These are phyloP conservation scores for Ulmus americana DNA, from an alignment of 331 rosid species.

Conservation along the genomic window DNA sequence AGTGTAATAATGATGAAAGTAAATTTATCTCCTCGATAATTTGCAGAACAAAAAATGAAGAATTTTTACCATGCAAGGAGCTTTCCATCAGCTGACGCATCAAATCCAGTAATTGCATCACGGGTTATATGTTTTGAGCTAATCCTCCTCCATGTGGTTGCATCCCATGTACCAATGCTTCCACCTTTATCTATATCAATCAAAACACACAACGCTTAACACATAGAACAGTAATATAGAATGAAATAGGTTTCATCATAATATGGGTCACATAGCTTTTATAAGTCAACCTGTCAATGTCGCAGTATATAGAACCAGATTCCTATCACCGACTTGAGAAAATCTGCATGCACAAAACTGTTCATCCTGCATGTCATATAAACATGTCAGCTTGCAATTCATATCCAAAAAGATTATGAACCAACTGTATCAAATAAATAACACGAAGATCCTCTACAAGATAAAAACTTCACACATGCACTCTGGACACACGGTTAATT, in stretches of 20 bases:
- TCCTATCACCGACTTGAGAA: conserved; percentile 43
- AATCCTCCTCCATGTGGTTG: conserved; percentile 62
- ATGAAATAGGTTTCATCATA: not conserved
- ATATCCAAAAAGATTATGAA: conserved; percentile 4
- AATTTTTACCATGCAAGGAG: conserved; percentile 71
- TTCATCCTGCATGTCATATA: conserved; percentile 55
- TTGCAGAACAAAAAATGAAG: conserved; percentile 11
- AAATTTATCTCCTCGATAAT: conserved; percentile 2
- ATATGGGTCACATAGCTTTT: not conserved
- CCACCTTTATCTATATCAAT: conserved; percentile 54
- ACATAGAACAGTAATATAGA: conserved; percentile 5
- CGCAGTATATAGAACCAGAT: conserved; percentile 54
- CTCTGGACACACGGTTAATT: not conserved
- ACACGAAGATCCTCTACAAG: not conserved
- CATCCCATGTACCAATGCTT: conserved; percentile 73
- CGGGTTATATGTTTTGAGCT: conserved; percentile 52
- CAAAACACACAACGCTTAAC: conserved; percentile 18
- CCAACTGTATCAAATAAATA: not conserved
- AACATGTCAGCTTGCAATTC: conserved; percentile 23
- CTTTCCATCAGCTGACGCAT: conserved; percentile 74
- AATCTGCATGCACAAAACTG: conserved; percentile 67
- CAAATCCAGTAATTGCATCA: conserved; percentile 58
- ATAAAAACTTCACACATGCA: not conserved
- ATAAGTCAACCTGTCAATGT: conserved; percentile 45
- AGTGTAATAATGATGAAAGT: not conserved